phyloP scores from a whole-genome alignment of 352 stramenopile genomes.

The Blastocystis sp. region DNA sequence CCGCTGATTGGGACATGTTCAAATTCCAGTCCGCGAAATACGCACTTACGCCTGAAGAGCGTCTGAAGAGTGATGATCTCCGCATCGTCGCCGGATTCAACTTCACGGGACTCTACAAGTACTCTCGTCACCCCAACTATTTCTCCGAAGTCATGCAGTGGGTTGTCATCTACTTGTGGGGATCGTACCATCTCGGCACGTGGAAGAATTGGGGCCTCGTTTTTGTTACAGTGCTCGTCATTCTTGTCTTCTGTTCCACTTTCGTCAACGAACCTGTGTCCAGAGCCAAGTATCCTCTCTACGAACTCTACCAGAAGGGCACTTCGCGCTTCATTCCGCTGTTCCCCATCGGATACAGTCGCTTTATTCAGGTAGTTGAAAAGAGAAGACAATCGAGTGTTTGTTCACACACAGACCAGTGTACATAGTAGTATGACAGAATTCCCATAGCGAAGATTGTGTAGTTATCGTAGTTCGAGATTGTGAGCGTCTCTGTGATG shows the following conservation, averaged over 20 bases:
- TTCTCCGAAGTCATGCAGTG: slow-evolving; percentile 37
- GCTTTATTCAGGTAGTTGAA: background rate
- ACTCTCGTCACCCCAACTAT: slow-evolving; percentile 36
- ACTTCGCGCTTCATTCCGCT: slow-evolving; percentile 24
- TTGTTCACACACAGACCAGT: background rate
- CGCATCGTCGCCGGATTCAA: slow-evolving; percentile 13
- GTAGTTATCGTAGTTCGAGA: slow-evolving; percentile 53
- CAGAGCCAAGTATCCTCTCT: background rate
- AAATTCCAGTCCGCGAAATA: slow-evolving; percentile 12
- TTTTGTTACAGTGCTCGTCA: background rate
- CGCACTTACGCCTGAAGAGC: background rate
- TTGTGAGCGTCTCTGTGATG: slow-evolving; percentile 19
- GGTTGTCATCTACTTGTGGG: slow-evolving; percentile 29
- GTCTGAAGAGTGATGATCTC: background rate
- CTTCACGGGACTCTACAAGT: slow-evolving; percentile 19
- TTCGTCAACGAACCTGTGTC: background rate
- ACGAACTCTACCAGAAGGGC: slow-evolving; percentile 1
- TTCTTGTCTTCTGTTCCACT: background rate
- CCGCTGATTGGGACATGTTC: background rate
- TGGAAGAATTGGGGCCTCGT: slow-evolving; percentile 19
- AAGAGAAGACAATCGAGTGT: background rate
- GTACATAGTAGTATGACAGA: slow-evolving; percentile 29
- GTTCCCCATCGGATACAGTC: background rate
- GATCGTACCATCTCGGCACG: background rate
- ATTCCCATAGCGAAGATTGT: slow-evolving; percentile 50